Percentiles rank a stretch among this genome's conserved stretches.
Conservation (phyloP, 176 grass and related monocot genomes). For the Cenchrus fungigraminus region DNA sequence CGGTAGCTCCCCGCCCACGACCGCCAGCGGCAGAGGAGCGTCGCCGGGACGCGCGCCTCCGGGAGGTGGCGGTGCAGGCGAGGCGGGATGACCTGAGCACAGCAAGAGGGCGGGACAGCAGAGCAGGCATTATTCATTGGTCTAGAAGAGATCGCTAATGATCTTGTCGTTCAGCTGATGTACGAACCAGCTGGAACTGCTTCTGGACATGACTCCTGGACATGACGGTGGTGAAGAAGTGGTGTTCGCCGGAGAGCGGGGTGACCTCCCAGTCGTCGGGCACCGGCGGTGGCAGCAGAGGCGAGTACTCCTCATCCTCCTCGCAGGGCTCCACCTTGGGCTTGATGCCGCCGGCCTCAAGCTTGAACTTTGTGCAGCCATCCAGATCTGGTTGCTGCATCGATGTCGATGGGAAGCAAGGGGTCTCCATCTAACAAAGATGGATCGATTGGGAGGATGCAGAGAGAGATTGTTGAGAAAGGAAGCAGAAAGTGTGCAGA, state of each 20-base stretch:
- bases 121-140: too few relatives aligned
- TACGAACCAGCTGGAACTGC: constrained; percentile 31
- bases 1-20: constrained; percentile 43
- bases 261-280: constrained; percentile 24
- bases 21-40: constrained; percentile 38
- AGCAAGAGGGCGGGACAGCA: not conserved
- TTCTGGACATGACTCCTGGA: constrained; percentile 34
- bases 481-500: not conserved
- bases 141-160: not conserved
- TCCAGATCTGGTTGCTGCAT: not conserved
- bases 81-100: constrained; percentile 36
- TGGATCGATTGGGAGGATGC: too few relatives aligned
- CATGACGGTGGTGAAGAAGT: constrained; percentile 51
- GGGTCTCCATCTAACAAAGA: too few relatives aligned
- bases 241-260: constrained; percentile 44
- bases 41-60: not conserved
- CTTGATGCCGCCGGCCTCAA: not conserved
- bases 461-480: too few relatives aligned
- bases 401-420: not conserved
- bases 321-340: constrained; percentile 24
- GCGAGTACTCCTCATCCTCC: not conserved
- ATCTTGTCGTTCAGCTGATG: not conserved
- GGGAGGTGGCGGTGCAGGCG: constrained; percentile 36
- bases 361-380: not conserved
- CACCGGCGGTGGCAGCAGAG: not conserved